Percentiles rank a stretch among this genome's conserved stretches.
phyloP scores from a whole-genome alignment of 257 asterid genomes.

The Rauvolfia tetraphylla region DNA sequence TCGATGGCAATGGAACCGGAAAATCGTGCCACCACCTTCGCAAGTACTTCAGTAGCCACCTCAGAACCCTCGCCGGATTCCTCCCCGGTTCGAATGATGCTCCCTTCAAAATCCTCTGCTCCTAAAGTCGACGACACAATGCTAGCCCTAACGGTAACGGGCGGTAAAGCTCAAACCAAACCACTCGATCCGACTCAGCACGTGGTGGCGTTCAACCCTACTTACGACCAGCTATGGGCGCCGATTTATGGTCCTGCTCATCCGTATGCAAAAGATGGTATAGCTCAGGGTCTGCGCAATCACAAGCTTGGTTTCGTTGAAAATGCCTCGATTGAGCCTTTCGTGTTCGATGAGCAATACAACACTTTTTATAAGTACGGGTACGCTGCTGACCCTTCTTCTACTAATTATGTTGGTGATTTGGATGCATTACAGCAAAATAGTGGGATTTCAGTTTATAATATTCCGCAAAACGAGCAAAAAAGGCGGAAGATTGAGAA shows the following conservation, averaged over 20 bases:
- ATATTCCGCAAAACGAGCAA: slow-evolving; percentile 77
- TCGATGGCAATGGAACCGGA: neutral
- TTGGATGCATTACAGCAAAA: slow-evolving; percentile 50
- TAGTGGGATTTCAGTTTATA: slow-evolving; percentile 73
- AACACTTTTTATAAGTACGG: slow-evolving; percentile 88
- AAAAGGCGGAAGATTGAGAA: slow-evolving; percentile 75
- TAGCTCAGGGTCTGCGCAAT: slow-evolving; percentile 94
- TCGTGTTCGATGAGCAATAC: slow-evolving; percentile 94
- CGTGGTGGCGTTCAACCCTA: slow-evolving; percentile 82
- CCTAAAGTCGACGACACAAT: slow-evolving; percentile 88
- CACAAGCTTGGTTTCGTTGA: slow-evolving; percentile 96
- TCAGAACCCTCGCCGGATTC: slow-evolving; percentile 56
- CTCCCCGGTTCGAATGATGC: slow-evolving; percentile 59
- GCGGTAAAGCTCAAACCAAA: slow-evolving; percentile 45
- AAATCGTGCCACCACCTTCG: slow-evolving; percentile 2
- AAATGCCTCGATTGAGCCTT: slow-evolving; percentile 66
- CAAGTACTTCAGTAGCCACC: slow-evolving; percentile 13
- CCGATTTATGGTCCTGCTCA: slow-evolving; percentile 92
- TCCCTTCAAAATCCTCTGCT: slow-evolving; percentile 85
- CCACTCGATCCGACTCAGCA: slow-evolving; percentile 94
- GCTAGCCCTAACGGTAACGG: slow-evolving; percentile 80
- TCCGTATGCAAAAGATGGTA: slow-evolving; percentile 93
- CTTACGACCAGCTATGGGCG: slow-evolving; percentile 94
- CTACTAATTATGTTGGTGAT: slow-evolving; percentile 70
- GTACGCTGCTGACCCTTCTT: slow-evolving; percentile 92